Evolutionary conservation across 768 basidiomycete species (phyloP).

Genomic region (Exidia glandulosa): DNA sequence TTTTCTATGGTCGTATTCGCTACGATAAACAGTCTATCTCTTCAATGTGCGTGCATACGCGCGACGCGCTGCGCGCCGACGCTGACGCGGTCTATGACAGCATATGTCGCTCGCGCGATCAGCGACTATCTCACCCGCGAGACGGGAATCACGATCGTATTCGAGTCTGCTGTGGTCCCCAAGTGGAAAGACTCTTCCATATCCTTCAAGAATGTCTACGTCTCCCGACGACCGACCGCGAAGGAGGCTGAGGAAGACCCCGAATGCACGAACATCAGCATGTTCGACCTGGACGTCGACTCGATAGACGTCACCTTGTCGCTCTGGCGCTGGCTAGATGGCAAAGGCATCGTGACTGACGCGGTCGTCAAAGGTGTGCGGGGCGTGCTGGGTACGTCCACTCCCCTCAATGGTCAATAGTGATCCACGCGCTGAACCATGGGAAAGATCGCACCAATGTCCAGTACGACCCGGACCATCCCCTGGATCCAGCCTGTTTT

Average conservation of each 20-base stretch:
- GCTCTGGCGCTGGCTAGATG: slow-evolving; percentile 85
- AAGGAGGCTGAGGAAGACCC: slow-evolving; percentile 3
- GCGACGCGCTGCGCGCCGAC: not conserved
- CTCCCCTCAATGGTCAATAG: not conserved
- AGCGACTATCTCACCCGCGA: slow-evolving; percentile 89
- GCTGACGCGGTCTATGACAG: slow-evolving; percentile 26
- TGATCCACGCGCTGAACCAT: not conserved
- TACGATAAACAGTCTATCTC: slow-evolving; percentile 71
- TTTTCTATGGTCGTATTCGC: slow-evolving; percentile 93
- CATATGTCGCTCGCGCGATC: slow-evolving; percentile 74
- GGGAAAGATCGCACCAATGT: slow-evolving; percentile 73
- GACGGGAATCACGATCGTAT: slow-evolving; percentile 89
- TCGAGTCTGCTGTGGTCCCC: slow-evolving; percentile 96
- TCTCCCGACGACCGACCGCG: slow-evolving; percentile 61
- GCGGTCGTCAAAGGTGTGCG: slow-evolving; percentile 91
- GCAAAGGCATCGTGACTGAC: slow-evolving; percentile 84
- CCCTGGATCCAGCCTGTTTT: slow-evolving; percentile 69
- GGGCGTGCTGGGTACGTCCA: slow-evolving; percentile 71
- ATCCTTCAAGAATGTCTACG: slow-evolving; percentile 93
- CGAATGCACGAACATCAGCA: slow-evolving; percentile 58
- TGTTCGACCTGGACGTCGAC: slow-evolving; percentile 89
- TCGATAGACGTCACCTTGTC: slow-evolving; percentile 93
- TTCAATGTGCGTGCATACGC: slow-evolving; percentile 50
- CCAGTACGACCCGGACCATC: slow-evolving; percentile 73
- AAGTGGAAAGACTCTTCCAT: slow-evolving; percentile 95